Percentiles rank a stretch among this genome's conserved stretches.
These are phyloP conservation scores for Phytopythium boreale DNA, from an alignment of 352 stramenopile species.

Conservation along the genomic window DNA sequence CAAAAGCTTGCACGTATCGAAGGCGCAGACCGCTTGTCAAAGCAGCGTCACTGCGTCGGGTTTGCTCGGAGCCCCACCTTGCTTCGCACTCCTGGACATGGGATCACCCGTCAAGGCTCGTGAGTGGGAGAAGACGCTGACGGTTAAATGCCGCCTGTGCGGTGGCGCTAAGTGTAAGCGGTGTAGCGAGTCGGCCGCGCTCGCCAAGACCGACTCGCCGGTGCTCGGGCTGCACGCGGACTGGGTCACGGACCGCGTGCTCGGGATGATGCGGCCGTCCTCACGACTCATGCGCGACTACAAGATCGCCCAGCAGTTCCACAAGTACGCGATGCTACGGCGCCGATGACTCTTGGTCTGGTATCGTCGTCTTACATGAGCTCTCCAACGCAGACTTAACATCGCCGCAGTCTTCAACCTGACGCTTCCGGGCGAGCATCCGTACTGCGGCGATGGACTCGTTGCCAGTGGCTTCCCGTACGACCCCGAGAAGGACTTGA, in stretches of 20 bases:
- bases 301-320: constrained; percentile 75
- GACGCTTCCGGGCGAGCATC: constrained; percentile 89
- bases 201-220: constrained; percentile 69
- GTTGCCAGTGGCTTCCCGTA: constrained; percentile 82
- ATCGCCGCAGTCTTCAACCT: constrained; percentile 90
- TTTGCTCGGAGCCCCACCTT: too few species aligned
- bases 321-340: constrained; percentile 39
- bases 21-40: background rate
- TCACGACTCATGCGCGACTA: constrained; percentile 82
- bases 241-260: constrained; percentile 82
- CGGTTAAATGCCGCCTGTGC: constrained; percentile 83
- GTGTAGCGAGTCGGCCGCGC: constrained; percentile 75
- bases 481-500: constrained; percentile 84
- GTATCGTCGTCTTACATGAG: constrained; percentile 2
- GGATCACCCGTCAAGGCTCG: constrained; percentile 69
- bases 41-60: background rate
- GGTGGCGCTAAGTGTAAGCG: constrained; percentile 85
- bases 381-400: constrained; percentile 35
- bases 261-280: constrained; percentile 90
- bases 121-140: constrained; percentile 82
- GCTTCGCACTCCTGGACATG: constrained; percentile 22
- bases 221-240: constrained; percentile 83
- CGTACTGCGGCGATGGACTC: constrained; percentile 86
- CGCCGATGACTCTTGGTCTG: background rate
- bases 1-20: background rate